Evolutionary conservation across 78 protist genomes (phyloP), one percentile per base, ranked within the genome.

Genomic region (Bigelowiella natans): DNA sequence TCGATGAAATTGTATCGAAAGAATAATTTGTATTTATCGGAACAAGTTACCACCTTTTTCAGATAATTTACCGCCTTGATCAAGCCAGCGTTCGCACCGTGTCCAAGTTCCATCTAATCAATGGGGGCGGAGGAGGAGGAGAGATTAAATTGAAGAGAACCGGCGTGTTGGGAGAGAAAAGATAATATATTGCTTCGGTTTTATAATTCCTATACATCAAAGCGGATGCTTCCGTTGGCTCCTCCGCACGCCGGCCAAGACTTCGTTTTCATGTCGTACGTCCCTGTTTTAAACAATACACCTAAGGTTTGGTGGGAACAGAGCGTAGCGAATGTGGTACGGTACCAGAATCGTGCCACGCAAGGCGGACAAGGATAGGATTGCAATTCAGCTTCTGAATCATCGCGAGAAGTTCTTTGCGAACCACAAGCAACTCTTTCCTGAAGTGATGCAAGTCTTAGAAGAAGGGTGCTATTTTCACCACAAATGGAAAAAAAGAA

Each of bases 341-440:
- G 7, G 7, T 7, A 51, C 73, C 73, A 37, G 51, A 7, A 37
- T 85, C 87, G 18, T 85, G 87, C 87, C 87, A 85, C 51, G 87
- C 87, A 34, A 85, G 87, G 30, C 87, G 87, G 51, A 85, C 87
- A 7, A 85, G 87, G 11, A 85, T 85, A 7, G 87, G 87, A 85
- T 85, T 85, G 87, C 87, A 85, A 85, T 85, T 85, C 11, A 37
- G 7, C 87, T 85, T 11, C 51, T 85, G 38, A 37, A 85, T 11
- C 36, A 85, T 37, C 38, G 7, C 18, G 11, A 34, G 7, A 29
- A 85, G 7, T 37, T 85, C 87, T 18, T 85, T 29, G 29, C 82
- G 82, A 29, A 28, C 28, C 82, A n/a, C 82, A n/a, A n/a, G 28
- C 82, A 63, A 29, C 29, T 63, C 36, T 29, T 63, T 63, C 28